A percentile compares a stretch with the other conserved stretches of the same genome.
phyloP scores from a whole-genome alignment of 768 basidiomycete genomes.

The Amanita pseudoporphyria region DNA sequence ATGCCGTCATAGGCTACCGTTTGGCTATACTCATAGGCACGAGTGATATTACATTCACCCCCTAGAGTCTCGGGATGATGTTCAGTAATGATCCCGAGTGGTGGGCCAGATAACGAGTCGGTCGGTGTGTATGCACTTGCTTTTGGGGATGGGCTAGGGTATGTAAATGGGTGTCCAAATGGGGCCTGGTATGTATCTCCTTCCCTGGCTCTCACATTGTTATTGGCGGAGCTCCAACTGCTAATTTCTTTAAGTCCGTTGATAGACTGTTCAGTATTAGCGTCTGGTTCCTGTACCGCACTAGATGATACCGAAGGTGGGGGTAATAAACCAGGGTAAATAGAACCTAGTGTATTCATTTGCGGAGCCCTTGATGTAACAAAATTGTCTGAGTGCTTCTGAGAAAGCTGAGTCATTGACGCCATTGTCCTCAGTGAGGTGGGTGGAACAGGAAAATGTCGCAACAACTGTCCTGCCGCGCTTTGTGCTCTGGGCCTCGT shows the following conservation, averaged over 20 bases:
- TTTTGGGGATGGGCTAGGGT: background rate
- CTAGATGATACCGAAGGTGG: background rate
- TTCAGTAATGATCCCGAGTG: background rate
- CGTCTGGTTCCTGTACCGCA: background rate
- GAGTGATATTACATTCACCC: background rate
- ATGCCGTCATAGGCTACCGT: background rate
- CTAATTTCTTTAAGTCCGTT: background rate
- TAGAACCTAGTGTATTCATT: background rate
- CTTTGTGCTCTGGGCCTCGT: constrained; percentile 3
- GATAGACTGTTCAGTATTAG: background rate
- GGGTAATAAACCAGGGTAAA: background rate
- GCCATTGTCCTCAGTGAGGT: background rate
- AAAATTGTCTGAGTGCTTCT: background rate
- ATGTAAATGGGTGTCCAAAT: background rate
- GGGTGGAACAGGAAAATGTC: constrained; percentile 3
- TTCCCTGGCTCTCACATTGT: background rate
- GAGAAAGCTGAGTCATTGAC: constrained; percentile 2
- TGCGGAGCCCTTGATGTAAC: background rate
- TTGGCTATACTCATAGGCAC: background rate
- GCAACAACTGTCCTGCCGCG: background rate
- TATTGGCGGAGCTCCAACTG: background rate
- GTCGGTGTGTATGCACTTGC: background rate
- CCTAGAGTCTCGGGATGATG: background rate
- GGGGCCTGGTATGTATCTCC: background rate
- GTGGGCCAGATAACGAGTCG: background rate